phyloP scores from a whole-genome alignment of 169 alveolate species.

The Eimeria necatrix region DNA sequence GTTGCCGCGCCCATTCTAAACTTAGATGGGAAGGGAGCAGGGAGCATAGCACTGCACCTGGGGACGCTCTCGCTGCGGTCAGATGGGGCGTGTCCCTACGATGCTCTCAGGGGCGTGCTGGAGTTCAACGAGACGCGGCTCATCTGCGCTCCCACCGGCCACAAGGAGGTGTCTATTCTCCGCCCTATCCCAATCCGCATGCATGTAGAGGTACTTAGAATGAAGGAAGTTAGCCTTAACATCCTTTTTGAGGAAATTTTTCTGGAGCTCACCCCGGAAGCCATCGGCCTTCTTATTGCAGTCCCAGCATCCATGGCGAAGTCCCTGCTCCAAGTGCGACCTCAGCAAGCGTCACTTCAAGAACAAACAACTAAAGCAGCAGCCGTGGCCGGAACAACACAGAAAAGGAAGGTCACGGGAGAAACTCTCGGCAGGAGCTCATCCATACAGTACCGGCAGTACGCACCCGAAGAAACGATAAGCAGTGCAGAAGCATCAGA shows the following conservation, averaged over 20 bases:
- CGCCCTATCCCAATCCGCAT: slow-evolving; percentile 78
- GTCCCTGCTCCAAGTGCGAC: slow-evolving; percentile 75
- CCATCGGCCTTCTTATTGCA: slow-evolving; percentile 87
- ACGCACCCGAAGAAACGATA: slow-evolving; percentile 1
- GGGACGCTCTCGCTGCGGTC: slow-evolving; percentile 89
- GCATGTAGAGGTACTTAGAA: slow-evolving; percentile 26
- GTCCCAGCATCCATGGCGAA: slow-evolving; percentile 88
- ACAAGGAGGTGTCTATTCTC: slow-evolving; percentile 71
- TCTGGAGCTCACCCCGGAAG: slow-evolving; percentile 89
- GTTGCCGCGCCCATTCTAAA: slow-evolving; percentile 87
- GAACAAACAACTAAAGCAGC: background rate
- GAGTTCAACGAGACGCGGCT: slow-evolving; percentile 91
- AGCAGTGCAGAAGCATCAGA: slow-evolving; percentile 47
- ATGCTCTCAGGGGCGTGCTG: slow-evolving; percentile 85
- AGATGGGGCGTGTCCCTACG: slow-evolving; percentile 88
- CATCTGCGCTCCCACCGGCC: slow-evolving; percentile 81
- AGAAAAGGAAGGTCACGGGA: slow-evolving; percentile 55
- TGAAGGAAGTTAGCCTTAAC: background rate
- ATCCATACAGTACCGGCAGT: slow-evolving; percentile 10
- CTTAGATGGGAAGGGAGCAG: slow-evolving; percentile 86
- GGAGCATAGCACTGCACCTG: slow-evolving; percentile 86
- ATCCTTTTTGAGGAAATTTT: slow-evolving; percentile 89
- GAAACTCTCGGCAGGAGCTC: slow-evolving; percentile 28
- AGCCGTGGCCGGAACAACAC: slow-evolving; percentile 50
- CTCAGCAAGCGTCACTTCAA: slow-evolving; percentile 16